Evolutionary conservation across 208 protist genomes (phyloP).

Genomic region (Herpetomonas tarakana): DNA sequence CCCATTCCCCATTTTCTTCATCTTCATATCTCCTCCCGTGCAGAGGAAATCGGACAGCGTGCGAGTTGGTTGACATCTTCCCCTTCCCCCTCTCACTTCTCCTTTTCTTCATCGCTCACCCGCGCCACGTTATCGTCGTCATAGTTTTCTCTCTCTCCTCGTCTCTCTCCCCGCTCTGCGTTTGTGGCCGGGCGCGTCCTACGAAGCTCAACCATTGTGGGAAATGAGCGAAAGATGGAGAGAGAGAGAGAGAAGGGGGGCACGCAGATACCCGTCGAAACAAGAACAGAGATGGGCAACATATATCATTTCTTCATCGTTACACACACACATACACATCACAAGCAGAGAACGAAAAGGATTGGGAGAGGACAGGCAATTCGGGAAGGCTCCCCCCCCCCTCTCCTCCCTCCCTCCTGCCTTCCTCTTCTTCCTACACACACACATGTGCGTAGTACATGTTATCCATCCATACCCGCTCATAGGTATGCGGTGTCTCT

Average conservation of each 20-base stretch:
- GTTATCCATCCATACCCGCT: neutral
- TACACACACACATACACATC: neutral
- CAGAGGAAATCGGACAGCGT: too few relatives aligned
- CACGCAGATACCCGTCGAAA: constrained; percentile 4
- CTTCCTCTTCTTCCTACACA: too few relatives aligned
- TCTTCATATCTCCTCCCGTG: neutral
- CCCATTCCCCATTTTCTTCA: neutral
- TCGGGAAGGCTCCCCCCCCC: too few relatives aligned
- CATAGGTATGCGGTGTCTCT: neutral
- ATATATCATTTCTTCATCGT: constrained; percentile 11
- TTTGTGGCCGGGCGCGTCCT: neutral
- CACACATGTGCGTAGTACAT: neutral
- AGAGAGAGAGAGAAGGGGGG: neutral
- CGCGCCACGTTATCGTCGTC: neutral
- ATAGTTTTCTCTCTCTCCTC: neutral
- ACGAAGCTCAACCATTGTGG: too few relatives aligned
- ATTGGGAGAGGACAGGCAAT: too few relatives aligned
- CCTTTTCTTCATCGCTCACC: constrained; percentile 3
- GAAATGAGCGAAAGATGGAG: too few relatives aligned
- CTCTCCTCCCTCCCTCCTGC: too few relatives aligned
- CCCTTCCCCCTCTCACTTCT: neutral
- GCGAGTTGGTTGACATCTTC: neutral
- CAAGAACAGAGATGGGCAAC: constrained; percentile 2
- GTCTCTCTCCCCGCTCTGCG: neutral
- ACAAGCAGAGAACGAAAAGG: constrained; percentile 1